Conservation (phyloP, 1,284 basidiomycete species). For the Ganoderma boninense region DNA sequence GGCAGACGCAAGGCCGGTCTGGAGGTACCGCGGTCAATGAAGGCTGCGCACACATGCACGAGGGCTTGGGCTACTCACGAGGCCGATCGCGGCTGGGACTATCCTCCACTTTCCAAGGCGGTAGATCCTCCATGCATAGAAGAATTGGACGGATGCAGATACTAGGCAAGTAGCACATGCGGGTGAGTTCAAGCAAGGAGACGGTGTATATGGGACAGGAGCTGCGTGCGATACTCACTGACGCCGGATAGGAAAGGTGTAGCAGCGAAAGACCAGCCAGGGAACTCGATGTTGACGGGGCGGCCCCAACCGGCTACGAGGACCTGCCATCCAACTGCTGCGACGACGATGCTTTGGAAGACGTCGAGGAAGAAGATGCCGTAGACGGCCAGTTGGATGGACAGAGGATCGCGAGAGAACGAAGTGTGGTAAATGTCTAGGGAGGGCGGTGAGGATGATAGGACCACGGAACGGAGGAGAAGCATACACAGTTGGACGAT, state of each 20-base stretch:
- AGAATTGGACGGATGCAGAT: background rate
- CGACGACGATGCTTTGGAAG: conserved; percentile 7
- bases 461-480: background rate
- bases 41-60: background rate
- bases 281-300: conserved; percentile 7
- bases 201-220: background rate
- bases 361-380: conserved; percentile 15
- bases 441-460: background rate
- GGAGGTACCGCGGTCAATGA: background rate
- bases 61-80: background rate
- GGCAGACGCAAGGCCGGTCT: background rate
- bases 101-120: background rate
- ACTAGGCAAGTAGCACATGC: background rate
- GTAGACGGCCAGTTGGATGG: conserved; percentile 19
- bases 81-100: background rate
- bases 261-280: conserved; percentile 11
- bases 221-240: background rate
- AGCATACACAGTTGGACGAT: background rate
- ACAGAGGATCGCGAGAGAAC: conserved; percentile 12
- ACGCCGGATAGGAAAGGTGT: conserved; percentile 10
- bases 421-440: conserved; percentile 13
- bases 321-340: conserved; percentile 6
- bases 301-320: conserved; percentile 11
- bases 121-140: background rate
- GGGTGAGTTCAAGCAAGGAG: background rate